Evolutionary conservation across 2,329 filamentous ascomycete genomes (phyloP).

Genomic region (Fusarium sp.): DNA sequence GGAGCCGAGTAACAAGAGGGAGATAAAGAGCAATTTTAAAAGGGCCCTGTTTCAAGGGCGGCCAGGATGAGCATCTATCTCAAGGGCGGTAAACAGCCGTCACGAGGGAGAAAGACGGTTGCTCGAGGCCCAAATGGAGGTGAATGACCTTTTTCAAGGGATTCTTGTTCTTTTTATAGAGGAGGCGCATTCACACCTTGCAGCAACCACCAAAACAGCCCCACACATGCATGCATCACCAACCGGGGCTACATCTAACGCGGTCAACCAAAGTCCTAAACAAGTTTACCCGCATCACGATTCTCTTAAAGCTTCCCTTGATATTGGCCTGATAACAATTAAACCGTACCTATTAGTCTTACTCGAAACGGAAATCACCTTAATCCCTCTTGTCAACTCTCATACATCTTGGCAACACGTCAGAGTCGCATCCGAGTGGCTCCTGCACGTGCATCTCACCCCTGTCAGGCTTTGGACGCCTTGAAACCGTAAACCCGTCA

Average conservation of each 20-base stretch:
- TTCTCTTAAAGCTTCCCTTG: not conserved
- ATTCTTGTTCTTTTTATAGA: conserved; percentile 36
- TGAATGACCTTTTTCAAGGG: conserved; percentile 7
- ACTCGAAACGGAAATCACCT: not conserved
- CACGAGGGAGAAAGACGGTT: not conserved
- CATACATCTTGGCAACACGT: conserved; percentile 4
- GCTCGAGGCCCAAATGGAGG: not conserved
- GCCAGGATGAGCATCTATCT: not conserved
- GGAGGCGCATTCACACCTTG: conserved; percentile 19
- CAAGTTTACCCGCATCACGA: not conserved
- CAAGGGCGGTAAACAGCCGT: not conserved
- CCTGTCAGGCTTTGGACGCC: conserved; percentile 25
- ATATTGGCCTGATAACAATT: not conserved
- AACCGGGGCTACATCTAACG: conserved; percentile 1
- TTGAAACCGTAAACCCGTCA: conserved; percentile 40
- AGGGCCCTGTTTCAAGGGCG: conserved; percentile 19
- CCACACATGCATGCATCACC: conserved; percentile 20
- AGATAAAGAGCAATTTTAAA: conserved; percentile 6
- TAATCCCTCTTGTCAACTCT: not conserved
- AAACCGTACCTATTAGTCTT: not conserved
- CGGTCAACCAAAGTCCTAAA: conserved; percentile 1
- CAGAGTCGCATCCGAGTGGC: conserved; percentile 26
- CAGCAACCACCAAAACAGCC: conserved; percentile 13
- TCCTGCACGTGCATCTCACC: conserved; percentile 39
- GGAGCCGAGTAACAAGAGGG: not conserved